Evolutionary conservation across 2,329 filamentous ascomycete species (phyloP), one percentile per base, ranked within the genome.

Genomic region (Chlorencoelia australis): DNA sequence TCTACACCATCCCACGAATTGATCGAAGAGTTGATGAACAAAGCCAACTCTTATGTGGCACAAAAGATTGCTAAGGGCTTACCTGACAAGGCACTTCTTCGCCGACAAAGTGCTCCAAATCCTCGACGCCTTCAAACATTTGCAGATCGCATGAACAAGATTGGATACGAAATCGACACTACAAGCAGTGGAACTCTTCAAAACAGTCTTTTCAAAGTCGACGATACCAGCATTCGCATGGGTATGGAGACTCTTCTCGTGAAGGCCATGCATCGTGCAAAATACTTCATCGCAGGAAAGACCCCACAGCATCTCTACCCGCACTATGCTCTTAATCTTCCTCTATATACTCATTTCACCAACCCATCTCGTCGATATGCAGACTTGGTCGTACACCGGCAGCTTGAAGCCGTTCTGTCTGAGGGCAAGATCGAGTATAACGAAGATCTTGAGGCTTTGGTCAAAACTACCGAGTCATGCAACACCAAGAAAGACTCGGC

Each of bases 401-500:
- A 98, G 62, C 71, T 98, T 17, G 88, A 96, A 56, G 73, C 83
- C 41, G 77, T 86, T 33, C 71, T 98, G 24, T 91, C 86, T 1
- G 75, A 86, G 37, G 84, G 83, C 45, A 73, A 79, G 44, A 71
- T 84, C 31, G 87, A 95, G 53, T 95, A 91, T 59, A 78, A 67
- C 4, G 91, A 98, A 49, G 91, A 98, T 44, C 61, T 91, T 42
- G 91, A 98, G 57, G 79, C 70, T 39, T 68, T 98, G 27, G 79
- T 79, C 52, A 98, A 96, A 75, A 94, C 83, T 33, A 83, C 88
- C 7, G 91, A 98, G 62, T 77, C 85, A 50, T 94, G 86, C 71
- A 98, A 98, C 67, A 94, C 84, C 57, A 98, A 96, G 78, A 98
- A 96, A 62, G 91, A 98, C 58, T 96, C 88, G 9, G 87, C 91